Base-by-base conservation (phyloP, 371 early-diverging fungal species). In the Entomophthora muscae region DNA sequence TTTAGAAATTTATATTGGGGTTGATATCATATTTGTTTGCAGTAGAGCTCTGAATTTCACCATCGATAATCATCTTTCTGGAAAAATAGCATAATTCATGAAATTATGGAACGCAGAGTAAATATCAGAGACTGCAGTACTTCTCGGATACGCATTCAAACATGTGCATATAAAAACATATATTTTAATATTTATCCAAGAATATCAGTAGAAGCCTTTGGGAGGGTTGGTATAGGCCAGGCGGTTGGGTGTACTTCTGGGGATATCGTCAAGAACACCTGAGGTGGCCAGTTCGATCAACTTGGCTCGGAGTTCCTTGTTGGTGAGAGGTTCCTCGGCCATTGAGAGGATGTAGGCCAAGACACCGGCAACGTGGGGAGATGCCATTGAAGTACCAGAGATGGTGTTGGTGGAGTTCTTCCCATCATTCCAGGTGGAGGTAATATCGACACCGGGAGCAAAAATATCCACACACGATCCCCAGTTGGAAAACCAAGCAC, bases 331-430 rank as follows among this genome's bases (percentile, higher is more conserved):
- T 65, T 65, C 63, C 65, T 63, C 69, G 22, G 74, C 71, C 26
- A 75, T 73, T 65, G 82, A 82, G 42, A 89, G 76, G 75, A 85
- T 84, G 70, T 90, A 83, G 52, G 98, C 99, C 63, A 94, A 83
- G 51, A 94, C 77, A 64, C 99, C 99, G 67, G 90, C 84, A 59
- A 95, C 97, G 71, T 99, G 99, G 24, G 99, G 99, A 10, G 91
- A 80, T 31, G 99, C 99, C 99, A 99, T 99, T 52, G 94, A 91
- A 21, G 99, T 99, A 63, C 99, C 99, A 53, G 94, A 93, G 69
- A 95, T 91, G 32, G 86, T 87, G 76, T 90, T 92, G 70, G 82
- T 87, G 63, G 80, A 82, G 68, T 65, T 66, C 52, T 75, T 74
- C 65, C 79, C 78, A 28, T 91, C 91, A 69, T 83, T 89, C 94